These are phyloP conservation scores for Zarea fungicola DNA, from an alignment of 2,329 filamentous ascomycete species.

Conservation along the genomic window DNA sequence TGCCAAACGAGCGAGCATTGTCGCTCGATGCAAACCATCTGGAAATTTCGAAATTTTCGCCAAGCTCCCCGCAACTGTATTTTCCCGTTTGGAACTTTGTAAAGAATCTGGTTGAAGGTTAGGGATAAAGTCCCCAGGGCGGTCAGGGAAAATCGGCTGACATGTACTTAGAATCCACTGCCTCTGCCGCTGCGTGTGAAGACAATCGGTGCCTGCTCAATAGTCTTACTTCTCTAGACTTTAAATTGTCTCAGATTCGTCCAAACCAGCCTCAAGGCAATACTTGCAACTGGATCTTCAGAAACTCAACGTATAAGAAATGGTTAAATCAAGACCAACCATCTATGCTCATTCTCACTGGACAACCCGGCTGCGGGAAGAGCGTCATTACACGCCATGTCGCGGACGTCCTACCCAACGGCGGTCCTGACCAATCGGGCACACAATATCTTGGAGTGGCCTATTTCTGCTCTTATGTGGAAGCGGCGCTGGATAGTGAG, in stretches of 20 bases:
- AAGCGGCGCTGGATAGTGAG: neutral
- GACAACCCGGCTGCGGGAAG: neutral
- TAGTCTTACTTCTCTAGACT: neutral
- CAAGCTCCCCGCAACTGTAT: neutral
- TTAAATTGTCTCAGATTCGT: neutral
- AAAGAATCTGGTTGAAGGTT: neutral
- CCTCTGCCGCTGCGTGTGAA: neutral
- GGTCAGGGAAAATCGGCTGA: neutral
- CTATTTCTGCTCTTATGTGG: neutral
- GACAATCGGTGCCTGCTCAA: neutral
- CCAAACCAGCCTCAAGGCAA: neutral
- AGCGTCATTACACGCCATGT: neutral
- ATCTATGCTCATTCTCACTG: neutral
- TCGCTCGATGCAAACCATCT: neutral
- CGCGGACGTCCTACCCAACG: conserved; percentile 35
- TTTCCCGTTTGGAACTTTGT: neutral
- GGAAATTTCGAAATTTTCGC: neutral
- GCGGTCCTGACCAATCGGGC: conserved; percentile 25
- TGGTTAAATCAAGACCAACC: neutral
- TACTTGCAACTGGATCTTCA: neutral
- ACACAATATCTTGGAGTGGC: neutral
- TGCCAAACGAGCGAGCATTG: neutral
- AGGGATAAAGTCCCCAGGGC: neutral
- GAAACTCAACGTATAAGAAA: neutral
- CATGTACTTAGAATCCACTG: neutral